Evolutionary conservation across 306 rosid species (phyloP), one percentile per base, ranked within the genome.

Genomic region (Ammopiptanthus mongolicus): DNA sequence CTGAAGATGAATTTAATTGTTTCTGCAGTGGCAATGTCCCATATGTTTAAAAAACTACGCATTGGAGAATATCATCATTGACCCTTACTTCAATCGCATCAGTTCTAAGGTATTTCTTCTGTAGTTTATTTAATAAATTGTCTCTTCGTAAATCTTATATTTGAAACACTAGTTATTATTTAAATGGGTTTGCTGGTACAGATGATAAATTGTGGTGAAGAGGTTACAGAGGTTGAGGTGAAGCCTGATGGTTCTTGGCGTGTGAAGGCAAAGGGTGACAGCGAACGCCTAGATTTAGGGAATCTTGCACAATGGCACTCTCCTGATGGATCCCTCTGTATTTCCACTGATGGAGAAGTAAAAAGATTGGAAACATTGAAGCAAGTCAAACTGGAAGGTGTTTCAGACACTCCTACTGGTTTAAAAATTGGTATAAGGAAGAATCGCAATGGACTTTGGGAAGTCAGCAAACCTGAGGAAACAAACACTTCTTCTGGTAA

Each of bases 241-340:
- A 92, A 88, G 84, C 99, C 97, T 80, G 99, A 96, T 77, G 97
- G 99, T 75, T 88, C 91, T 77, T 96, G 99, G 99, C 93, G 99
- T 80, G 98, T 84, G 36, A 92, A 89, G 85, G 37, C 88, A 69
- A 96, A 89, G 87, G 88, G 74, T 84, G 99, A 92, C 81, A 84
- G 81, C 85, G 99, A 96, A 76, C 89, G 94, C 17, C 80, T 86
- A 50, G 97, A 89, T 14, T 86, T 92, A 21, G 93, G 97, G 55
- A 89, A 66, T 58, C 90, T 96, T 81, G 82, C 82, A 47, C 78
- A 71, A 22, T 96, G 99, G 99, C 97, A 90, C 78, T 79, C 60
- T 57, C 94, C 99, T 65, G 86, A 89, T 62, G 87, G 98, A 47
- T 86, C 81, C 3, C 75, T 87, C 0, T 89, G 88, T 55, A 74